A percentile compares a stretch with the other conserved stretches of the same genome.
These are phyloP conservation scores for Camellia oleifera DNA, from an alignment of 179 eudicot genomes.

Conservation along the genomic window DNA sequence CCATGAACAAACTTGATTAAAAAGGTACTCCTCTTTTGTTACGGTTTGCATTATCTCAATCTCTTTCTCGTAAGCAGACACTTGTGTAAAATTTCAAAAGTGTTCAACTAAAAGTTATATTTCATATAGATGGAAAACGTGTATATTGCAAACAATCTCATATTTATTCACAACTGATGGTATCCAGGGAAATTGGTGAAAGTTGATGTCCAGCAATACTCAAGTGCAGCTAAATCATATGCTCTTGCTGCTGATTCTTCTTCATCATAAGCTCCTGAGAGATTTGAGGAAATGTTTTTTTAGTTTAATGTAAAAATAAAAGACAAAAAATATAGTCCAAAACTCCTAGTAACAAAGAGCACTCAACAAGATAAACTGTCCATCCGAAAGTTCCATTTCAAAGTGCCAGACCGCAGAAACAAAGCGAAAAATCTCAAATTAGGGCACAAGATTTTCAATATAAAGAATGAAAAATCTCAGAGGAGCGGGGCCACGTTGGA, in stretches of 20 bases:
- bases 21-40: constrained; percentile 47
- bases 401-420: neutral
- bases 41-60: constrained; percentile 41
- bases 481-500: too few relatives aligned
- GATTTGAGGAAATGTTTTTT: neutral
- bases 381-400: constrained; percentile 12
- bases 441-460: neutral
- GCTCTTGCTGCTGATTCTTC: constrained; percentile 61
- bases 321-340: neutral
- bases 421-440: constrained; percentile 13
- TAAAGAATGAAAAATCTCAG: neutral
- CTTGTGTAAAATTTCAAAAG: constrained; percentile 21
- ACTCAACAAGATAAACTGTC: constrained; percentile 52
- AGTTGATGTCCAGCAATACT: constrained; percentile 53
- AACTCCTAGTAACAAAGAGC: neutral
- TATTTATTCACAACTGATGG: neutral
- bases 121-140: too few relatives aligned
- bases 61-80: constrained; percentile 41
- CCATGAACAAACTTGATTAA: neutral
- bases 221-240: constrained; percentile 50
- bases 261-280: constrained; percentile 48
- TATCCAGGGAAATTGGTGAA: constrained; percentile 49
- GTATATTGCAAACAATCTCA: neutral
- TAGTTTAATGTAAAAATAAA: neutral
- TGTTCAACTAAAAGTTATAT: neutral